phyloP scores from a whole-genome alignment of 1,284 basidiomycete genomes.

The Schizophyllum commune region DNA sequence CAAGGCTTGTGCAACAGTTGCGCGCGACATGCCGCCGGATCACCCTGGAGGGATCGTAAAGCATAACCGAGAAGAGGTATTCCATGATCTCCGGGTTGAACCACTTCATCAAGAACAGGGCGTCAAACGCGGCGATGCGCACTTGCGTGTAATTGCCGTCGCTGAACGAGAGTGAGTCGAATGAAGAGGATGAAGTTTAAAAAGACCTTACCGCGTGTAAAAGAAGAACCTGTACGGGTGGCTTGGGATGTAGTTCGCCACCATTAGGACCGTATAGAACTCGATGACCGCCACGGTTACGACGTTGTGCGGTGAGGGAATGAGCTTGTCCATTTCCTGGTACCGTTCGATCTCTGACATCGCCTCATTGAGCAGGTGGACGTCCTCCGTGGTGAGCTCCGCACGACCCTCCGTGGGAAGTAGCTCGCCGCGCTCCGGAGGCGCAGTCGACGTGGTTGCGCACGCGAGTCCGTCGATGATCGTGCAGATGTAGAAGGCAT shows the following conservation, averaged over 20 bases:
- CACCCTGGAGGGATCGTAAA: conserved; percentile 76
- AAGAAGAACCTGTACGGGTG: conserved; percentile 81
- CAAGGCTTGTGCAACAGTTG: conserved; percentile 81
- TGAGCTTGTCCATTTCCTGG: conserved; percentile 90
- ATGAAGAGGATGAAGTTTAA: not conserved
- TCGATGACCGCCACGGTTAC: conserved; percentile 87
- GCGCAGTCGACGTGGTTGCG: conserved; percentile 63
- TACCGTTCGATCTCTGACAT: conserved; percentile 83
- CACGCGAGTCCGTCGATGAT: conserved; percentile 80
- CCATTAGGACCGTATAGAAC: conserved; percentile 78
- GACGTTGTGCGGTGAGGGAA: conserved; percentile 92
- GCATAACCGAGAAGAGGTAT: conserved; percentile 88
- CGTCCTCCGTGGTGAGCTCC: conserved; percentile 59
- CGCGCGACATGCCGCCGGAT: conserved; percentile 85
- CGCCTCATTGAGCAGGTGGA: conserved; percentile 63
- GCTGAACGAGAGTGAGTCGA: conserved; percentile 29
- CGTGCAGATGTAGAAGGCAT: conserved; percentile 87
- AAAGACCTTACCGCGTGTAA: conserved; percentile 68
- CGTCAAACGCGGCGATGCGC: conserved; percentile 89
- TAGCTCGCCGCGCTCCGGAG: conserved; percentile 74
- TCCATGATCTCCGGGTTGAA: conserved; percentile 77
- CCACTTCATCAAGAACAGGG: conserved; percentile 88
- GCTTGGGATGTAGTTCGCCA: conserved; percentile 76
- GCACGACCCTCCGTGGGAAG: conserved; percentile 57
- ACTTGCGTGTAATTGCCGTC: conserved; percentile 93